Evolutionary conservation across 345 rosid genomes (phyloP).

Genomic region (Ceriops decandra): DNA sequence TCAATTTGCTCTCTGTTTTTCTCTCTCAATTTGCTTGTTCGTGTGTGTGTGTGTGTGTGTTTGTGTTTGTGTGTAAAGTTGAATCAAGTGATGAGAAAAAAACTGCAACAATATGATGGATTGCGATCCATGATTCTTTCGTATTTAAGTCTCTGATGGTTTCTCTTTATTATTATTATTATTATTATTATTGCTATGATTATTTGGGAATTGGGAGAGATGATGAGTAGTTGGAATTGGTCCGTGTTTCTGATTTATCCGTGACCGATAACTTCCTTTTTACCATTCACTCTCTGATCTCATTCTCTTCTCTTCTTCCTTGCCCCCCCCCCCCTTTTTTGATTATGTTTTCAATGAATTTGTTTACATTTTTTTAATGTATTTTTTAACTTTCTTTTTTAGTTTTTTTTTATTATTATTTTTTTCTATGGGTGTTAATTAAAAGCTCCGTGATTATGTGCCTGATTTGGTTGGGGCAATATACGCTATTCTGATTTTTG

Average conservation of each 20-base stretch:
- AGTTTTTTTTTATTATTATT: background rate
- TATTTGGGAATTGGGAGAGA: slow-evolving; percentile 7
- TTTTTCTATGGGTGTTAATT: background rate
- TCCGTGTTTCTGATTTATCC: slow-evolving; percentile 23
- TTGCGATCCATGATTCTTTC: slow-evolving; percentile 17
- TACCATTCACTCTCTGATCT: background rate
- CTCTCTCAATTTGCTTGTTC: too few relatives aligned
- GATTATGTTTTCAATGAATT: background rate
- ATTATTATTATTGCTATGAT: background rate
- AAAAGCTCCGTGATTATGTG: slow-evolving; percentile 15
- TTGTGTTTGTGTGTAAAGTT: too few relatives aligned
- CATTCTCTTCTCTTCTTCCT: too few relatives aligned
- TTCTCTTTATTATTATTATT: background rate
- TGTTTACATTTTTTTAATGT: background rate
- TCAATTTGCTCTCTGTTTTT: too few relatives aligned
- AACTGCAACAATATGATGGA: slow-evolving; percentile 24
- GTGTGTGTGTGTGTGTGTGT: too few relatives aligned
- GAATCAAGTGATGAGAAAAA: slow-evolving; percentile 18
- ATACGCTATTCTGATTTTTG: slow-evolving; percentile 16
- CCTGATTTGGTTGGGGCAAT: slow-evolving; percentile 13
- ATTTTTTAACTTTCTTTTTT: too few relatives aligned
- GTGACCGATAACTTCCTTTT: slow-evolving; percentile 6
- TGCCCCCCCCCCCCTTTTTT: background rate
- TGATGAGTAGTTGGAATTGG: slow-evolving; percentile 20
- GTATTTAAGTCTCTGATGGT: slow-evolving; percentile 24